phyloP scores from a whole-genome alignment of 1,284 basidiomycete genomes.

The Cutaneotrichosporon dermatis region DNA sequence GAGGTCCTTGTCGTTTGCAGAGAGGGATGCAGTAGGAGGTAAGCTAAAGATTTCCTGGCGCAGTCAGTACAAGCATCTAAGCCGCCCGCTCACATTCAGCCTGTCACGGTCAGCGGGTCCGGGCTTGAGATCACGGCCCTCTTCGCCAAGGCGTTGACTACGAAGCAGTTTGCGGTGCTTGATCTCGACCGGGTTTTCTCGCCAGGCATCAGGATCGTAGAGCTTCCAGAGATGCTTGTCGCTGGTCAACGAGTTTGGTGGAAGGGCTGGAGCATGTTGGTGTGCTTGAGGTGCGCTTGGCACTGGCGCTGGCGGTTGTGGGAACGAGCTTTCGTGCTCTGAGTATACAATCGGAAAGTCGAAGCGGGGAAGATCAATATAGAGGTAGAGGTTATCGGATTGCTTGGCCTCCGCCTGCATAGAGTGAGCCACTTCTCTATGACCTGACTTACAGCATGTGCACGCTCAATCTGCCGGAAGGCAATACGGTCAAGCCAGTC shows the following conservation, averaged over 20 bases:
- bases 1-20: conserved; percentile 87
- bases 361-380: conserved; percentile 93
- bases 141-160: conserved; percentile 88
- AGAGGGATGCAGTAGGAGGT: conserved; percentile 82
- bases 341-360: conserved; percentile 97
- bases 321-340: conserved; percentile 57
- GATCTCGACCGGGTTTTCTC: conserved; percentile 93
- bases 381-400: conserved; percentile 84
- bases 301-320: conserved; percentile 43
- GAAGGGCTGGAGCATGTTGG: conserved; percentile 37
- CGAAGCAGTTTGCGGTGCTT: conserved; percentile 92
- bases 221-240: conserved; percentile 81
- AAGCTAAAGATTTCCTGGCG: conserved; percentile 76
- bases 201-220: conserved; percentile 77
- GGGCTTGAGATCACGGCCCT: conserved; percentile 93
- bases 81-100: conserved; percentile 61
- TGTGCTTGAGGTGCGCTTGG: conserved; percentile 29
- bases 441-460: conserved; percentile 65
- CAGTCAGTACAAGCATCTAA: background rate
- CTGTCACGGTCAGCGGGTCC: conserved; percentile 93
- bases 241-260: conserved; percentile 52
- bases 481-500: conserved; percentile 94
- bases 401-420: conserved; percentile 75
- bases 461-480: conserved; percentile 88
- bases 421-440: background rate